A percentile compares a stretch with the other conserved stretches of the same genome.
Evolutionary conservation across 2,329 filamentous ascomycete genomes (phyloP).

Genomic region (Fusarium tupiense): DNA sequence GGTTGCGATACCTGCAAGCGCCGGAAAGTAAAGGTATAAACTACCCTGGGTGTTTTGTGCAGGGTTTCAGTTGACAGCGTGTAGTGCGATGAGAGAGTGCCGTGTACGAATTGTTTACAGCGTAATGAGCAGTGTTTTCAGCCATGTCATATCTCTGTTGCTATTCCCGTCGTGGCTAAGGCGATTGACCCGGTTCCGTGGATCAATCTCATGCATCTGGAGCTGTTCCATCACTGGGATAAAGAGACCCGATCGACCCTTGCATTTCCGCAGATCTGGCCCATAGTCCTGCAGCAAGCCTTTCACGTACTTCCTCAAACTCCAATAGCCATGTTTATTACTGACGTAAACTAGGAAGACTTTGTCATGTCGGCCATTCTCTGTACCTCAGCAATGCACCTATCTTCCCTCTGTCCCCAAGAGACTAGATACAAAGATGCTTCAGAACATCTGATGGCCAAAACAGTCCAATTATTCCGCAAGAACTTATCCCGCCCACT

Average conservation of each 20-base stretch:
- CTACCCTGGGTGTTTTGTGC: not conserved
- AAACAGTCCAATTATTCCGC: not conserved
- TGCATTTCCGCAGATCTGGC: not conserved
- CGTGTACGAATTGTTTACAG: not conserved
- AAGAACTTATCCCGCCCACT: not conserved
- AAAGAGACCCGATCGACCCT: not conserved
- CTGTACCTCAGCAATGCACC: not conserved
- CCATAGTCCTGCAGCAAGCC: not conserved
- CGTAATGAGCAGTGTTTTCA: not conserved
- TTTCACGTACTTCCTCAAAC: not conserved
- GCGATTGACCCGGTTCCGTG: not conserved
- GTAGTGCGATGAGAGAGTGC: not conserved
- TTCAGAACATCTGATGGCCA: not conserved
- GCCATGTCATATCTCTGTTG: not conserved
- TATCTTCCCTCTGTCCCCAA: accelerated
- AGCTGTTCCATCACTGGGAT: not conserved
- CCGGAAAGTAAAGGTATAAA: not conserved
- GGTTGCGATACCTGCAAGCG: not conserved
- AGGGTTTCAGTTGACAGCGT: not conserved
- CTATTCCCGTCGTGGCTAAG: not conserved
- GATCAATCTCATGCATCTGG: not conserved
- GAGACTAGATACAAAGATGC: not conserved
- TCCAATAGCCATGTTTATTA: accelerated
- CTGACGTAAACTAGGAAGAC: not conserved
- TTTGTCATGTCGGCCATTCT: not conserved